Base-by-base conservation (phyloP, 306 rosid species). In the Heteromeles arbutifolia region DNA sequence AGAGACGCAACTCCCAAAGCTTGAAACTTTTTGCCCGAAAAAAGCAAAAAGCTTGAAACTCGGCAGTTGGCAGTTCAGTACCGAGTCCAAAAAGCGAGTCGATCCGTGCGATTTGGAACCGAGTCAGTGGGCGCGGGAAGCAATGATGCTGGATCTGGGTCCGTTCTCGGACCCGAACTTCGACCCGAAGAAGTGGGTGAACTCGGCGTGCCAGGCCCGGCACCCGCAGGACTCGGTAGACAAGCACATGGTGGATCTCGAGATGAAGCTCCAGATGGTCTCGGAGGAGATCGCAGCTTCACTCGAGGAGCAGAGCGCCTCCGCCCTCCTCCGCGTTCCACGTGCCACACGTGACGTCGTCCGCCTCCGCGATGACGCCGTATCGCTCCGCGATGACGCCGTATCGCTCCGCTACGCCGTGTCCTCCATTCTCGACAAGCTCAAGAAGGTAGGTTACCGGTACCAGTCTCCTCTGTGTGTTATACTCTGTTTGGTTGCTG, bases 111-210 rank as follows among this genome's bases (percentile, higher is more conserved):
- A 14, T 64, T 24, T 58, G 50, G 13, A 64, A 13, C 44, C 26
- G 70, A 67, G 10, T 72, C n/a, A 43, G 64, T 11, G 21, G 37
- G 31, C 61, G 5, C 6, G 18, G 8, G 83, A 65, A 80, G 76
- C 59, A 90, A 48, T 82, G 89, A 96, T 92, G 97, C 88, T 96
- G 62, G 99, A 96, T 91, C 85, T 92, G 80, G 96, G 96, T 39
- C 92, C 98, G 17, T 96, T 96, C 84, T 92, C 98, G 14, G 81
- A 78, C 37, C 96, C 89, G 77, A 89, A 79, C 52, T 96, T 90
- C 83, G 96, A 96, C 85, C 88, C 96, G 17, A 96, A 89, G 94
- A 92, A 89, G 69, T 96, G 99, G 99, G 89, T 96, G 67, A 96
- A 92, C 86, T 86, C 98, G 21, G 98, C 92, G 48, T 82, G 87